These are phyloP conservation scores for Geotrichum macrosporum DNA, from an alignment of 1,139 yeast genomes.

Conservation along the genomic window DNA sequence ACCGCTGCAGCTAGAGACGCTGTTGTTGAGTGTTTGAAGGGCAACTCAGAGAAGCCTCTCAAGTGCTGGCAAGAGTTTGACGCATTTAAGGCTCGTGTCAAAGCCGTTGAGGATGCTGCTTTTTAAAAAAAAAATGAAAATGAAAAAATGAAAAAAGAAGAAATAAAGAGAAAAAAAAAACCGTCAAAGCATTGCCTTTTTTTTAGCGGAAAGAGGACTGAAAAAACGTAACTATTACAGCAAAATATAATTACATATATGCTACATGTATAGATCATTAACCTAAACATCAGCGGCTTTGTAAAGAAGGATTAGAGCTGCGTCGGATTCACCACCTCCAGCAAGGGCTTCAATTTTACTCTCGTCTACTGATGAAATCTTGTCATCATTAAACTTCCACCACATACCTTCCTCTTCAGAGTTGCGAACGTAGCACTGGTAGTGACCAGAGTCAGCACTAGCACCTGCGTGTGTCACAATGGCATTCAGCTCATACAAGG, in stretches of 20 bases:
- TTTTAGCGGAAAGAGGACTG: no score
- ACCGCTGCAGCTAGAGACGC: constrained; percentile 49
- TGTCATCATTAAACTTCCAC: constrained; percentile 95
- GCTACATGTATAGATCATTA: no score
- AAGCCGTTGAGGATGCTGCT: constrained; percentile 17
- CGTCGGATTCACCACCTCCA: constrained; percentile 97
- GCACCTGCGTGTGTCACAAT: constrained; percentile 93
- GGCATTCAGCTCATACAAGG: constrained; percentile 77
- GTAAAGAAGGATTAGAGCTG: constrained; percentile 84
- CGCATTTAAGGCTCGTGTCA: constrained; percentile 50
- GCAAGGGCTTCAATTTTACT: constrained; percentile 80
- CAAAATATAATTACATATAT: no score
- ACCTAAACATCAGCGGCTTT: constrained; percentile 61
- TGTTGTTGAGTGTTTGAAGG: constrained; percentile 62
- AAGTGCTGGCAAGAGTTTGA: constrained; percentile 88
- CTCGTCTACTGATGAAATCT: constrained; percentile 69
- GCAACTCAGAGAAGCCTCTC: constrained; percentile 68
- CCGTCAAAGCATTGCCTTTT: no score
- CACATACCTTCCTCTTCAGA: constrained; percentile 62
- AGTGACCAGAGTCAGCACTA: constrained; percentile 95
- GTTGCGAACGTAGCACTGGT: constrained; percentile 82
- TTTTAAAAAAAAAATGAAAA: constrained; percentile 13
- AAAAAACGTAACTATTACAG: no score
- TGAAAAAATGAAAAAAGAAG: no score
- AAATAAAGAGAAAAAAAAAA: no score